phyloP scores from a whole-genome alignment of 2,329 filamentous ascomycete genomes.

The Chrysosporium keratinophilum region DNA sequence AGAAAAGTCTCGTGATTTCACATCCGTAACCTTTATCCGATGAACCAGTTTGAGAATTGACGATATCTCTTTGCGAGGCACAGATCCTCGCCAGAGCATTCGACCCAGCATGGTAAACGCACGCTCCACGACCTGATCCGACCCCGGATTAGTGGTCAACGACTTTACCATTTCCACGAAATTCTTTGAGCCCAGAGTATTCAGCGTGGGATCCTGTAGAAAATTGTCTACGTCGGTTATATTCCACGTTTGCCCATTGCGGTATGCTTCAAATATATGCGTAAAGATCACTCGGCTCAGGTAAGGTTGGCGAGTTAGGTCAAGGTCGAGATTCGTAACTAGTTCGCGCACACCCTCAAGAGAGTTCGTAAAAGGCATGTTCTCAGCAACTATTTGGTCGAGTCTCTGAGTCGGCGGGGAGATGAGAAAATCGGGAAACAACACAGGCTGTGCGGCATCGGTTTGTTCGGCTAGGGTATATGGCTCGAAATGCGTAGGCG shows the following conservation, averaged over 20 bases:
- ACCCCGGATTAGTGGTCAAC: conserved; percentile 18
- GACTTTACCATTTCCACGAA: conserved; percentile 25
- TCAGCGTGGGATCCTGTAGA: conserved; percentile 29
- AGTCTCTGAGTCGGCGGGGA: neutral
- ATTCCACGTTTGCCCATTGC: conserved; percentile 10
- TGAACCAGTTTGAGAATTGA: conserved; percentile 25
- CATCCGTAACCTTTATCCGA: conserved; percentile 14
- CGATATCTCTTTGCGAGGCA: conserved; percentile 27
- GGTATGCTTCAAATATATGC: conserved; percentile 21
- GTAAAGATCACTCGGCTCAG: conserved; percentile 30
- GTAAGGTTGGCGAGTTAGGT: conserved; percentile 27
- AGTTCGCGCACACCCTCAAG: conserved; percentile 25
- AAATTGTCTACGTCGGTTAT: conserved; percentile 25
- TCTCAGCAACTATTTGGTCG: neutral
- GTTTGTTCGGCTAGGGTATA: neutral
- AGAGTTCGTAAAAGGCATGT: neutral
- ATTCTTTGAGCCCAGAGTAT: conserved; percentile 29
- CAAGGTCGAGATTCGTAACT: conserved; percentile 23
- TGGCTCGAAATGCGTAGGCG: neutral
- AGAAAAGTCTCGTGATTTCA: conserved; percentile 16
- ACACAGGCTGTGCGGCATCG: neutral
- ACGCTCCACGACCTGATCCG: conserved; percentile 16
- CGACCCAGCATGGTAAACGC: conserved; percentile 23
- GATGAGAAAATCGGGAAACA: neutral
- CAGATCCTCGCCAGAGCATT: conserved; percentile 28